Percentiles rank a stretch among this genome's conserved stretches.
Conservation (phyloP, 108 stramenopile genomes). For the Fistulifera solaris region DNA sequence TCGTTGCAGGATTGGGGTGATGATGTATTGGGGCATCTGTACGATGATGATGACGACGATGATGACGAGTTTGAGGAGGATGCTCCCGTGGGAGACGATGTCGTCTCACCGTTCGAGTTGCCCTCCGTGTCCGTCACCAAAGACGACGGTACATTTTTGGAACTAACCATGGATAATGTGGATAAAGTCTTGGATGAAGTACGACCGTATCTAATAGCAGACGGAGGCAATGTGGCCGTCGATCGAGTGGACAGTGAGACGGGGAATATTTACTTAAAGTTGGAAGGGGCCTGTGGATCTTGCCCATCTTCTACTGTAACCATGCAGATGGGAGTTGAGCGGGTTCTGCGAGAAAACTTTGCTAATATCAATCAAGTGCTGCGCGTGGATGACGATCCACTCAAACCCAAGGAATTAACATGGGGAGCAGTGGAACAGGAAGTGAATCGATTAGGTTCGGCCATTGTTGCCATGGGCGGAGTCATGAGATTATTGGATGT, state of each 20-base stretch:
- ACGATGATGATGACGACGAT: slow-evolving; percentile 75
- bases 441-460: slow-evolving; percentile 55
- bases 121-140: background rate
- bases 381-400: slow-evolving; percentile 49
- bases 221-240: slow-evolving; percentile 93
- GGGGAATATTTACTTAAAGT: slow-evolving; percentile 58
- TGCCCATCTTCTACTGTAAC: slow-evolving; percentile 83
- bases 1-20: slow-evolving; percentile 13
- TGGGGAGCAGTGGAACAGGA: slow-evolving; percentile 55
- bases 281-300: slow-evolving; percentile 91
- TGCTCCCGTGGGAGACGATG: slow-evolving; percentile 5
- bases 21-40: slow-evolving; percentile 39
- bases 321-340: slow-evolving; percentile 98
- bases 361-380: slow-evolving; percentile 45
- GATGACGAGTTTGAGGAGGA: slow-evolving; percentile 20
- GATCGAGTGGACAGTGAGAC: slow-evolving; percentile 63
- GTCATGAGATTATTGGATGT: slow-evolving; percentile 48
- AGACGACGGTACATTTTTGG: slow-evolving; percentile 18
- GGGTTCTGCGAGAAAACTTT: slow-evolving; percentile 87
- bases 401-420: slow-evolving; percentile 40
- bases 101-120: slow-evolving; percentile 54
- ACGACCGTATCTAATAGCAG: slow-evolving; percentile 90
- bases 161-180: slow-evolving; percentile 78
- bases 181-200: slow-evolving; percentile 92
- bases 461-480: slow-evolving; percentile 83